These are phyloP conservation scores for Phytophthora brassicae DNA, from an alignment of 352 stramenopile species.

Conservation along the genomic window DNA sequence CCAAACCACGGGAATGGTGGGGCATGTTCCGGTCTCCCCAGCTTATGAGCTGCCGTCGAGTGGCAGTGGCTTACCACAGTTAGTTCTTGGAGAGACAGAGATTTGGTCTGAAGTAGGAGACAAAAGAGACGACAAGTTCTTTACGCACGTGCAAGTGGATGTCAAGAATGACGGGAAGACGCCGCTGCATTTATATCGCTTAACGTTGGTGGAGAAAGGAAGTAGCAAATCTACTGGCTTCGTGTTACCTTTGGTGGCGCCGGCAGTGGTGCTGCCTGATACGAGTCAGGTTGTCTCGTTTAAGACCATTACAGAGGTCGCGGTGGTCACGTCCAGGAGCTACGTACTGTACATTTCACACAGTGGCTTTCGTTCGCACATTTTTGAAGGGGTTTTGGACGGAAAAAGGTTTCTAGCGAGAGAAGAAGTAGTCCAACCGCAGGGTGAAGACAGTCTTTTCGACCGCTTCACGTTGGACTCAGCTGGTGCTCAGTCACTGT, in stretches of 20 bases:
- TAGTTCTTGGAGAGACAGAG: constrained; percentile 36
- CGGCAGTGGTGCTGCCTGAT: constrained; percentile 33
- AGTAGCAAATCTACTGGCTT: constrained; percentile 9
- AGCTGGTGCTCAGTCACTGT: constrained; percentile 24
- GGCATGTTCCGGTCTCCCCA: constrained; percentile 32
- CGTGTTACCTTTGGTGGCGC: constrained; percentile 33
- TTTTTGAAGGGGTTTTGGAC: constrained; percentile 48
- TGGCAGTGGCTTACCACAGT: constrained; percentile 44
- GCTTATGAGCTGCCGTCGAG: constrained; percentile 38
- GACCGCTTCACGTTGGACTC: constrained; percentile 35
- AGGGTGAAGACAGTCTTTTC: constrained; percentile 37
- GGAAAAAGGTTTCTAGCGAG: constrained; percentile 42
- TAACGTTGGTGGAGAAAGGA: constrained; percentile 32
- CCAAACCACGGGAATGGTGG: constrained; percentile 33
- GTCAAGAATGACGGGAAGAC: constrained; percentile 46
- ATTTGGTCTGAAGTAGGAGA: constrained; percentile 38
- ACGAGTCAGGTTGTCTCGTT: constrained; percentile 31
- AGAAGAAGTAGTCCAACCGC: constrained; percentile 27
- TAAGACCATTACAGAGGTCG: constrained; percentile 29
- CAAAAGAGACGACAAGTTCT: constrained; percentile 27
- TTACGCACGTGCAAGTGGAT: constrained; percentile 37
- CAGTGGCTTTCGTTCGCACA: constrained; percentile 53
- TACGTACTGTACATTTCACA: constrained; percentile 69
- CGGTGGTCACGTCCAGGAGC: constrained; percentile 26
- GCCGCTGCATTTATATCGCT: constrained; percentile 48